Evolutionary conservation across 352 stramenopile genomes (phyloP), one percentile per base, ranked within the genome.

Genomic region (Phytopythium oedochilum): DNA sequence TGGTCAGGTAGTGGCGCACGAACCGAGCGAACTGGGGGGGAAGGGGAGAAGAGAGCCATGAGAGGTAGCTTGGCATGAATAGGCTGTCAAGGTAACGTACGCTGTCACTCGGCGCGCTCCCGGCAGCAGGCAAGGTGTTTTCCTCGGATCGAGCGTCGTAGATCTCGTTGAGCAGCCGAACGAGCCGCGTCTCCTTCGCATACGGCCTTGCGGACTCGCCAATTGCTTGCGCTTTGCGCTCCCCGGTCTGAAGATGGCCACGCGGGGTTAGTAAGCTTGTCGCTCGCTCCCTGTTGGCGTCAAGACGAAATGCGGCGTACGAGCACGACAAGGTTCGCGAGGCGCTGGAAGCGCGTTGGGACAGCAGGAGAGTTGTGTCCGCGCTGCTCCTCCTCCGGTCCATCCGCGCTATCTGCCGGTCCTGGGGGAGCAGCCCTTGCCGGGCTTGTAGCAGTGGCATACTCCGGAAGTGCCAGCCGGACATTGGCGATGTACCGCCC

Each of bases 141-240:
- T 84, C 64, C 3, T 73, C 75, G 35, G 72, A 66, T 0, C 65
- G 66, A 23, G 78, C 70, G 57, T 92, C 78, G 54, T 89, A 92
- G 32, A 92, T 80, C 18, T 92, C 78, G 45, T 83, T 84, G 26
- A 92, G 73, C 2, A 83, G 71, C 25, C 68, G 65, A 18, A 79
- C 57, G 6, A 85, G 60, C 29, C 75, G 72, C 46, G 57, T 72
- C 46, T 84, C 71, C 45, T 78, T 86, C 28, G 69, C 64, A 45
- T 73, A 81, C n/a, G 43, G 58, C 2, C 25, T 53, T 31, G 45
- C 36, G 6, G 40, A 45, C 14, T 20, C 38, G 5, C 8, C 29
- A 8, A 3, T 28, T 6, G 1, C 40, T n/a, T 26, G 52, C 35
- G 44, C 57, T 18, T 23, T 12, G n/a, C 25, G 23, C 18, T 45